Evolutionary conservation across 2,329 filamentous ascomycete species (phyloP).

Genomic region (Fusarium sarcochroum): DNA sequence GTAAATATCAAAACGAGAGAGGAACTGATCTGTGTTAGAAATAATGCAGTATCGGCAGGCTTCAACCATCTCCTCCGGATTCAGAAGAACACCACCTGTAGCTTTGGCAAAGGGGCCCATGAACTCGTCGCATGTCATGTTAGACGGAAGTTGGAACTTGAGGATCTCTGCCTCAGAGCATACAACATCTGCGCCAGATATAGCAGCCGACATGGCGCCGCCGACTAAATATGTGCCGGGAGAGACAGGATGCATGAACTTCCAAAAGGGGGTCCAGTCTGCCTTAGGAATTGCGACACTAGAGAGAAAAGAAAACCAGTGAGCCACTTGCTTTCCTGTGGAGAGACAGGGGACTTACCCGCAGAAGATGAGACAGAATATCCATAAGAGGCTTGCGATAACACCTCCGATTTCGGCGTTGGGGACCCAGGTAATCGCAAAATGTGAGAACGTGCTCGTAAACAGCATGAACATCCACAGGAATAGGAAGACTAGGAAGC

Average conservation of each 20-base stretch:
- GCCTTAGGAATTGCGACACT: neutral
- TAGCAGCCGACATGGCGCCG: conserved; percentile 13
- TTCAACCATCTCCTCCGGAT: too few species aligned
- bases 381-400: conserved; percentile 57
- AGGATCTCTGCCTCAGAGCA: too few species aligned
- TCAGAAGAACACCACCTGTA: too few species aligned
- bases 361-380: conserved; percentile 42
- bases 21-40: too few species aligned
- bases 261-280: conserved; percentile 23
- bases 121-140: too few species aligned
- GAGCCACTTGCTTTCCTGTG: too few species aligned
- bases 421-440: conserved; percentile 39
- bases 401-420: conserved; percentile 40
- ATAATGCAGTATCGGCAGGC: too few species aligned
- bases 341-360: neutral
- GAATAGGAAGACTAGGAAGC: conserved; percentile 43
- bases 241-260: conserved; percentile 28
- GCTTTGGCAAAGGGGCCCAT: too few species aligned
- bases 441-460: conserved; percentile 42
- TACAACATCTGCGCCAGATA: too few species aligned
- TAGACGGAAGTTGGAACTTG: too few species aligned
- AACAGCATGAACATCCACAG: conserved; percentile 44
- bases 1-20: too few species aligned
- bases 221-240: conserved; percentile 29
- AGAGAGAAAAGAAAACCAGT: too few species aligned